Evolutionary conservation across 2,329 filamentous ascomycete species (phyloP).

Genomic region (Colletotrichum navitas): DNA sequence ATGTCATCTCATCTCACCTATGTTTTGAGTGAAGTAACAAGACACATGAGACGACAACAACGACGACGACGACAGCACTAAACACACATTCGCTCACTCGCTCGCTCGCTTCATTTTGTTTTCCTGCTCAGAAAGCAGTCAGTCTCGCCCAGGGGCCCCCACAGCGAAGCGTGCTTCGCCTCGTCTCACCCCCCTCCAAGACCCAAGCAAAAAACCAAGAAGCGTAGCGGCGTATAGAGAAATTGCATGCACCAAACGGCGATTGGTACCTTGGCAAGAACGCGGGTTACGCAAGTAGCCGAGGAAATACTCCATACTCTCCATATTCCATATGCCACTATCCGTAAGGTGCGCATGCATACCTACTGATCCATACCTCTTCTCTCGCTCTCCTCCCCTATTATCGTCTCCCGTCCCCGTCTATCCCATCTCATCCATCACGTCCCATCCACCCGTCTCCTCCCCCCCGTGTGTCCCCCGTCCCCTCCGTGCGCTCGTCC

Average conservation of each 20-base stretch:
- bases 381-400: not conserved
- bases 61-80: too few relatives aligned
- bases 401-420: not conserved
- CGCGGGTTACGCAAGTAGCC: not conserved
- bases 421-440: not conserved
- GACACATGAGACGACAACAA: not conserved
- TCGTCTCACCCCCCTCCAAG: not conserved
- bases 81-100: not conserved
- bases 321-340: too few relatives aligned
- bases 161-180: conserved; percentile 4
- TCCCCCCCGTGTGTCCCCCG: not conserved
- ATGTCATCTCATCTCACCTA: not conserved
- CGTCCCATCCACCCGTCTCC: not conserved
- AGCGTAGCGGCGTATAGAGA: conserved; percentile 1
- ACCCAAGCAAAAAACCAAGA: not conserved
- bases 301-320: not conserved
- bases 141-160: not conserved
- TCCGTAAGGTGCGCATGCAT: too few relatives aligned
- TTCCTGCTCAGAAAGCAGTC: not conserved
- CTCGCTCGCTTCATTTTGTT: not conserved
- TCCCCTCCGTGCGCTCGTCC: not conserved
- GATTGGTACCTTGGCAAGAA: conserved; percentile 1
- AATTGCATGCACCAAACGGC: conserved; percentile 5
- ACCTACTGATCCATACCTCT: too few relatives aligned
- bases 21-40: not conserved